phyloP scores from a whole-genome alignment of 1,284 basidiomycete genomes.

The Rhodotorula sp. region DNA sequence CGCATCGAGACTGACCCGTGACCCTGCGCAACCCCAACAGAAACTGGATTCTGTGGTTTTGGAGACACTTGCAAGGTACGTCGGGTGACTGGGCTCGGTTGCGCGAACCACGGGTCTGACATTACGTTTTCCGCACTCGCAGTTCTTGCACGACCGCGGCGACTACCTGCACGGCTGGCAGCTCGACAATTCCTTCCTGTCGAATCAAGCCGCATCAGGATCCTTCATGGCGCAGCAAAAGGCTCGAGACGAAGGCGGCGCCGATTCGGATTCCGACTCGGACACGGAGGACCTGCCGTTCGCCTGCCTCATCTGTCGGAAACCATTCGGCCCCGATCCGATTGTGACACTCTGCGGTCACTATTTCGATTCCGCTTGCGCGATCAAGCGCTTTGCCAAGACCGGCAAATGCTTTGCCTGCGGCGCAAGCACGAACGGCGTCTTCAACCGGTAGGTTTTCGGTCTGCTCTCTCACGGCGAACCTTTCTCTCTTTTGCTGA shows the following conservation, averaged over 20 bases:
- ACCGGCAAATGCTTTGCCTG: constrained; percentile 96
- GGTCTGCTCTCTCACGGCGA: no score
- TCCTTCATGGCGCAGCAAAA: constrained; percentile 41
- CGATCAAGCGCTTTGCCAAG: constrained; percentile 68
- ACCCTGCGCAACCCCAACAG: constrained; percentile 51
- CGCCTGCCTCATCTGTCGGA: constrained; percentile 92
- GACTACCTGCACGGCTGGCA: constrained; percentile 97
- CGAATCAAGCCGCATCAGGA: constrained; percentile 41
- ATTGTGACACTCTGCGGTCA: constrained; percentile 95
- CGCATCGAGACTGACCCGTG: constrained; percentile 38
- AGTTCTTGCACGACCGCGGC: constrained; percentile 55
- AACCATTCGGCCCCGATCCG: constrained; percentile 89
- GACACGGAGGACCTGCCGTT: constrained; percentile 90
- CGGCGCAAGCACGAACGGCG: constrained; percentile 84
- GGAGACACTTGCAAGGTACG: constrained; percentile 87
- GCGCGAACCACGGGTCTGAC: constrained; percentile 69
- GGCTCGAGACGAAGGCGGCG: constrained; percentile 47
- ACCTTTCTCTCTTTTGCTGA: constrained; percentile 47
- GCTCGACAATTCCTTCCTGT: constrained; percentile 62
- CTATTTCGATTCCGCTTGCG: constrained; percentile 79
- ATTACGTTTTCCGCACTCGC: constrained; percentile 23
- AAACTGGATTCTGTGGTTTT: constrained; percentile 98
- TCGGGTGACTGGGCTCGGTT: background rate
- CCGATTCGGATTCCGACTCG: constrained; percentile 59
- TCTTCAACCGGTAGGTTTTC: constrained; percentile 78